phyloP scores from a whole-genome alignment of 2,329 filamentous ascomycete genomes.

The Alternaria infectoria region DNA sequence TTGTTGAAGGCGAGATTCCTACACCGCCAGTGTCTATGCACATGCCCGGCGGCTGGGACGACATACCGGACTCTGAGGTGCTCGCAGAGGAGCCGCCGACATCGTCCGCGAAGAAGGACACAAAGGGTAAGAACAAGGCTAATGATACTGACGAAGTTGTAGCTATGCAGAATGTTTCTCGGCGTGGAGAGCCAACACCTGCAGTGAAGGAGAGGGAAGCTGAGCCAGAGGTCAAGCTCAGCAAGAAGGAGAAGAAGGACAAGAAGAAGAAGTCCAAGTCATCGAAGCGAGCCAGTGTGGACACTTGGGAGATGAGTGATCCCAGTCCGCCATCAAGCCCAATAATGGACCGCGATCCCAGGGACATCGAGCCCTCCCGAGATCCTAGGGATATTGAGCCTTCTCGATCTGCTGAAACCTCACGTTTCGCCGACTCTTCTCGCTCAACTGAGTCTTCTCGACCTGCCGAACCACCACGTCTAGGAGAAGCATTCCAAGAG shows the following conservation, averaged over 20 bases:
- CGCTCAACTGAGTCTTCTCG: not conserved
- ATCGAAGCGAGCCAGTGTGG: constrained; percentile 35
- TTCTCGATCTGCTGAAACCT: not conserved
- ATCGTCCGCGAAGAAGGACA: constrained; percentile 25
- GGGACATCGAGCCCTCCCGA: constrained; percentile 9
- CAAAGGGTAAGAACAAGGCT: constrained; percentile 36
- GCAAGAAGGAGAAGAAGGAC: constrained; percentile 28
- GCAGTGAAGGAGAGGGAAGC: constrained; percentile 25
- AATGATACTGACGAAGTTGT: constrained; percentile 31
- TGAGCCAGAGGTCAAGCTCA: constrained; percentile 42
- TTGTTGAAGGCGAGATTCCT: constrained; percentile 44
- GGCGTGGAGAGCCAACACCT: constrained; percentile 14
- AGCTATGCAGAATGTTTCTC: constrained; percentile 24
- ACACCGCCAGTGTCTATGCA: constrained; percentile 65
- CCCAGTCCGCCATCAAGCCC: constrained; percentile 32
- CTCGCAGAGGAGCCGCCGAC: constrained; percentile 23
- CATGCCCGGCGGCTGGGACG: constrained; percentile 68
- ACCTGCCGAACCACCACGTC: not conserved
- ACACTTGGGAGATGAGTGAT: constrained; percentile 41
- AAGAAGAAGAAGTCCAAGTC: constrained; percentile 44
- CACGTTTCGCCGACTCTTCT: not conserved
- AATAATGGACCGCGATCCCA: constrained; percentile 40
- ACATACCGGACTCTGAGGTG: constrained; percentile 34
- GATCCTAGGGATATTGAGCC: constrained; percentile 1
- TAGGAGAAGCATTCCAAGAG: not conserved